Percentiles rank a stretch among this genome's conserved stretches.
These are phyloP conservation scores for Podila horticola DNA, from an alignment of 192 early-diverging fungal genomes.

Conservation along the genomic window DNA sequence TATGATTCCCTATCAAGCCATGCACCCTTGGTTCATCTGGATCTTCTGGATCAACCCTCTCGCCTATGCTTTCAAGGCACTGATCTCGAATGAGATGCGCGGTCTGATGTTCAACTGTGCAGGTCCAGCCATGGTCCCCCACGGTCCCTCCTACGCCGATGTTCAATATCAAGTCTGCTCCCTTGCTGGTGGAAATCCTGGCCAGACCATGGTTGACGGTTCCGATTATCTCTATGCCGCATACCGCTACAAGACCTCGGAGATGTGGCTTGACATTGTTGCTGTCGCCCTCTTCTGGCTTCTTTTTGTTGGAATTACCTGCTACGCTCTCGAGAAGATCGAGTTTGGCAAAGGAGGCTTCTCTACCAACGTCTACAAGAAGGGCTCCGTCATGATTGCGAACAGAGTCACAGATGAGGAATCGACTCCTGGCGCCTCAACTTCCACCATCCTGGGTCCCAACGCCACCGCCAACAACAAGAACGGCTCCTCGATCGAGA, in stretches of 20 bases:
- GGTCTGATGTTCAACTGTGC: conserved; percentile 60
- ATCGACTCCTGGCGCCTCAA: conserved; percentile 48
- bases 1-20: conserved; percentile 65
- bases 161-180: conserved; percentile 65
- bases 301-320: conserved; percentile 51
- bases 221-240: conserved; percentile 67
- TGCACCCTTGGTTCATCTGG: conserved; percentile 72
- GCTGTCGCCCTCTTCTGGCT: conserved; percentile 62
- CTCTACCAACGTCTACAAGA: conserved; percentile 61
- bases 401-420: conserved; percentile 46
- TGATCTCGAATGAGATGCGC: conserved; percentile 72
- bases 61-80: conserved; percentile 66
- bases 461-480: conserved; percentile 1
- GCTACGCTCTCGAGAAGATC: conserved; percentile 69
- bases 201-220: conserved; percentile 64
- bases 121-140: conserved; percentile 37
- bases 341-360: conserved; percentile 67
- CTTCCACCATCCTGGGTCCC: conserved; percentile 42
- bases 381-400: conserved; percentile 35
- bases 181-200: conserved; percentile 69
- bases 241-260: conserved; percentile 64
- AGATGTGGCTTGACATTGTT: conserved; percentile 73
- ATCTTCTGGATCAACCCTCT: conserved; percentile 75
- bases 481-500: conserved; percentile 48
- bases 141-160: conserved; percentile 48